Evolutionary conservation across 768 basidiomycete genomes (phyloP), one percentile per base, ranked within the genome.

Genomic region (Naganishia onofrii): DNA sequence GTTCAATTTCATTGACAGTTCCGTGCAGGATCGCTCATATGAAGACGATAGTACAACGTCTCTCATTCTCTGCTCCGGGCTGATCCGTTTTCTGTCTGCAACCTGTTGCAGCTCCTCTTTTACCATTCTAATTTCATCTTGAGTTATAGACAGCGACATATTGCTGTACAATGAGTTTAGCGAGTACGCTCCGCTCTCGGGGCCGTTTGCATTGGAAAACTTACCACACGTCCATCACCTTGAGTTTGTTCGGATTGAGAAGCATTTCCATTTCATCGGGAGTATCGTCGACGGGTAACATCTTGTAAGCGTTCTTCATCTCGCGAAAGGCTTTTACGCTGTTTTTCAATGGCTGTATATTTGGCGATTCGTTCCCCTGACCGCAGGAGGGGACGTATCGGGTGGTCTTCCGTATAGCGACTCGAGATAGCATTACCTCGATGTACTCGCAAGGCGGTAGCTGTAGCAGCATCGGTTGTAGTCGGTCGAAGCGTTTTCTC

Each of bases 151-250:
- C 15, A 63, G 13, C 19, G 60, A 26, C 23, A 63, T 17, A 29
- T 63, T 34, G 26, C 60, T 63, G 38, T 5, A 5, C 23, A 63
- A 29, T 42, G 38, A 42, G 1, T 42, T 34, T 36, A 34, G 57
- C 34, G 32, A 34, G 19, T 23, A 10, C 31, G 38, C 23, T 21
- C 34, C 32, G 48, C n/a, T 23, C n/a, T n/a, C n/a, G n/a, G n/a
- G n/a, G n/a, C n/a, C n/a, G n/a, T n/a, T n/a, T n/a, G n/a, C n/a
- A n/a, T n/a, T n/a, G n/a, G n/a, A n/a, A n/a, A n/a, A 63, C 60
- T 63, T 63, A 44, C 60, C 60, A 63, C 10, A 42, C 28, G 19
- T 63, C 60, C 60, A 5, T 29, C 10, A 63, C 26, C 15, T 36
- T 44, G n/a, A 63, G 23, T 26, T 34, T 19, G 10, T 38, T 13